These are phyloP conservation scores for Lonicera japonica DNA, from an alignment of 129 eudicot genomes.

Conservation along the genomic window DNA sequence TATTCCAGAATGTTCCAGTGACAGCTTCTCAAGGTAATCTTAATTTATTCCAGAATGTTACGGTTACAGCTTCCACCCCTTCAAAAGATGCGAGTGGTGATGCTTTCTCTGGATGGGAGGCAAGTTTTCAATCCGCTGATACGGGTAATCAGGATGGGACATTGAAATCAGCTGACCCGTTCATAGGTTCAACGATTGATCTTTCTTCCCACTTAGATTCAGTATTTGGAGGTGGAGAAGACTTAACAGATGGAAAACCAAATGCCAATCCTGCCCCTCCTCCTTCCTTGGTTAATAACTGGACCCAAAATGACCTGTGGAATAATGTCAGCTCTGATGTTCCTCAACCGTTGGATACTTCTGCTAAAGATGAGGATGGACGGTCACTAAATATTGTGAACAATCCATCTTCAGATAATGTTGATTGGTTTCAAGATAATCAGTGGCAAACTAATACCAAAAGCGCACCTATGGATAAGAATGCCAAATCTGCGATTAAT, in stretches of 20 bases:
- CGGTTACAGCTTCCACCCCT: conserved; percentile 25
- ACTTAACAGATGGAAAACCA: conserved; percentile 14
- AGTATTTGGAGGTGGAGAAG: conserved; percentile 26
- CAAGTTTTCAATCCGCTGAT: conserved; percentile 35
- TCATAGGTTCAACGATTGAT: conserved; percentile 31
- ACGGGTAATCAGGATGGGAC: conserved; percentile 17
- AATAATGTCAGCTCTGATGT: conserved; percentile 7
- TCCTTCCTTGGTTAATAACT: conserved; percentile 16
- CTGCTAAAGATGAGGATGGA: conserved; percentile 11
- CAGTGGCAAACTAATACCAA: conserved; percentile 25
- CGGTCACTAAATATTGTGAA: conserved; percentile 13
- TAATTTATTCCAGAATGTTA: conserved; percentile 36
- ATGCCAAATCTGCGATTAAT: conserved; percentile 6
- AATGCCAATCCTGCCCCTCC: conserved; percentile 9
- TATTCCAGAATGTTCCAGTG: conserved; percentile 38
- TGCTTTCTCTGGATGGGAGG: conserved; percentile 45
- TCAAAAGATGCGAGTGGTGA: conserved; percentile 19
- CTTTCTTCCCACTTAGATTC: conserved; percentile 32
- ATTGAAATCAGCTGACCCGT: conserved; percentile 29
- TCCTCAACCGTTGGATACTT: conserved; percentile 7
- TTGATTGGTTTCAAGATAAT: conserved; percentile 45
- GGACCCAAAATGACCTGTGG: conserved; percentile 21
- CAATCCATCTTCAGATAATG: conserved; percentile 18
- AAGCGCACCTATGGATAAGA: conserved; percentile 8
- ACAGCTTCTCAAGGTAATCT: conserved; percentile 32